phyloP scores from a whole-genome alignment of 306 rosid genomes.

The Glycine tomentella region DNA sequence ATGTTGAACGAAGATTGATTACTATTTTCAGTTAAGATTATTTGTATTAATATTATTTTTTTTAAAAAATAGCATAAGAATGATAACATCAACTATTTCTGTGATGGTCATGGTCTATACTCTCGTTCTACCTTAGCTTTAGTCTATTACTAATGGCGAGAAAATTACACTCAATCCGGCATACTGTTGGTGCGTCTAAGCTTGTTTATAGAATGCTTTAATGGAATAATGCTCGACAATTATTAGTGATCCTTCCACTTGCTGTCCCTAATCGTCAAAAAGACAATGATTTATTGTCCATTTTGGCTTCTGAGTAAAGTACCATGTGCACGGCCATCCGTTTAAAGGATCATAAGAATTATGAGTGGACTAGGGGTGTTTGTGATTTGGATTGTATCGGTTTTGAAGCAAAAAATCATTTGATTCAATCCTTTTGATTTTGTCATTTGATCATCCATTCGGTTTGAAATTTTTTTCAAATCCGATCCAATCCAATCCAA shows the following conservation, averaged over 20 bases:
- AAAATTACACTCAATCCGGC: not conserved
- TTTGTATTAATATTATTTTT: too few species aligned
- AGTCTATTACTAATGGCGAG: not conserved
- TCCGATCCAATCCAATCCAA: too few species aligned
- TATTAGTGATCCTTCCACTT: conserved; percentile 49
- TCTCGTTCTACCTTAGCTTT: not conserved
- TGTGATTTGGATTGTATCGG: too few species aligned
- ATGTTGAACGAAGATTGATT: too few species aligned
- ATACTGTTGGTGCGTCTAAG: not conserved
- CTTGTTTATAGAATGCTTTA: too few species aligned
- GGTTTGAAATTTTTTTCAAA: too few species aligned
- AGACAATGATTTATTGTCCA: conserved; percentile 1
- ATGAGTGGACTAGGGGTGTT: not conserved
- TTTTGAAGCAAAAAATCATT: too few species aligned
- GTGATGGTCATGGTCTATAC: not conserved
- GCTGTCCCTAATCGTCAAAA: not conserved
- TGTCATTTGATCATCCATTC: too few species aligned
- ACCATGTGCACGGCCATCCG: not conserved
- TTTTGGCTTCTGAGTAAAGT: conserved; percentile 2
- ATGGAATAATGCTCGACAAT: conserved; percentile 20
- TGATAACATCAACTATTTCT: not conserved
- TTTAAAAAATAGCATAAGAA: too few species aligned
- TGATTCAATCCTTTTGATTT: too few species aligned
- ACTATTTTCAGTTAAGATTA: too few species aligned
- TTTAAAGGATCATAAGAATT: not conserved